Conservation (phyloP, 1,284 basidiomycete species). For the Cerrena zonata region DNA sequence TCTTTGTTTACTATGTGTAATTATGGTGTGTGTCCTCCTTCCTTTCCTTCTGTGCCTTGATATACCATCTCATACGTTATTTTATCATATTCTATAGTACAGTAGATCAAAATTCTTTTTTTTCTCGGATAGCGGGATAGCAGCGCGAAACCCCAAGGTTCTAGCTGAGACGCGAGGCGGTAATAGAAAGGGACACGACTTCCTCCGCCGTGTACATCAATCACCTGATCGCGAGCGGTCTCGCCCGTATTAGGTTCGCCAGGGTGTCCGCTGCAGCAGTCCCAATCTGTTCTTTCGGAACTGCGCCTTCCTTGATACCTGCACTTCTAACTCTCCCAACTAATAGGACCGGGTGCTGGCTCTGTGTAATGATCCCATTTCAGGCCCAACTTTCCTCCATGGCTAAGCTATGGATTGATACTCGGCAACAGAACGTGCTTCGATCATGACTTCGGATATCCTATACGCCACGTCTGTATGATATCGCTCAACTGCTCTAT, state of each 20-base stretch:
- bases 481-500: background rate
- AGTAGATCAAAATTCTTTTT: background rate
- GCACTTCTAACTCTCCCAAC: background rate
- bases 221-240: background rate
- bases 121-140: background rate
- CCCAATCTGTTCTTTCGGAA: background rate
- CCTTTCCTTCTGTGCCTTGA: background rate
- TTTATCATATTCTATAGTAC: background rate
- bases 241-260: background rate
- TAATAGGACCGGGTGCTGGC: background rate
- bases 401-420: background rate
- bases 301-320: background rate
- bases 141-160: too few relatives aligned
- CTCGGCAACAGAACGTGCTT: background rate
- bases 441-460: background rate
- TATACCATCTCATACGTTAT: background rate
- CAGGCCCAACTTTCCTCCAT: background rate
- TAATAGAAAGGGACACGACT: background rate
- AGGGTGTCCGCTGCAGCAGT: background rate
- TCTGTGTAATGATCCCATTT: background rate
- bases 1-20: constrained; percentile 8
- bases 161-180: background rate
- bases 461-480: background rate
- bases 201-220: background rate
- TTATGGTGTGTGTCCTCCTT: constrained; percentile 1